Percentiles rank a stretch among this genome's conserved stretches.
phyloP scores from a whole-genome alignment of 495 filamentous ascomycete genomes.

The Penicillium waksmanii region DNA sequence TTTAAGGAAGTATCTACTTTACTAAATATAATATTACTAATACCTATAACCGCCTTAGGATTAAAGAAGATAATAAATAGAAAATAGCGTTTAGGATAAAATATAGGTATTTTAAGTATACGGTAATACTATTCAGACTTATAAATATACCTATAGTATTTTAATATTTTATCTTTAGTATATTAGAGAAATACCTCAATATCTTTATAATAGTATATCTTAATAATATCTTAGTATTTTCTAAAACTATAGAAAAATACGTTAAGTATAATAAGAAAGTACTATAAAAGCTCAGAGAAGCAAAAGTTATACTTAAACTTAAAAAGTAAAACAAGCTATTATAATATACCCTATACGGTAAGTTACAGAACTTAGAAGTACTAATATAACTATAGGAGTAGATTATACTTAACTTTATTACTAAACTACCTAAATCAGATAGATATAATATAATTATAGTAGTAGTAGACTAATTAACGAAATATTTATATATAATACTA shows the following conservation, averaged over 20 bases:
- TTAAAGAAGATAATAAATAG: conserved; percentile 25
- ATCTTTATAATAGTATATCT: conserved; percentile 36
- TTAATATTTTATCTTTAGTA: conserved; percentile 36
- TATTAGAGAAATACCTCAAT: conserved; percentile 26
- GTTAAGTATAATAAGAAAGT: neutral
- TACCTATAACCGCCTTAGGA: conserved; percentile 12
- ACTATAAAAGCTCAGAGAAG: neutral
- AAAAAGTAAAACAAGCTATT: no score
- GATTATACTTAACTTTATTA: no score
- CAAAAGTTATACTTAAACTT: neutral
- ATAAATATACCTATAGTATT: conserved; percentile 24
- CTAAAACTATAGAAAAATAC: neutral
- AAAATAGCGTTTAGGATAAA: conserved; percentile 39
- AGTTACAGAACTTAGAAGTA: no score
- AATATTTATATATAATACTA: no score
- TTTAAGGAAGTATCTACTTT: conserved; percentile 19
- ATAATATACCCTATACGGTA: no score
- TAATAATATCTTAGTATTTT: conserved; percentile 40
- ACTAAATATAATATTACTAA: conserved; percentile 23
- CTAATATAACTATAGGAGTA: no score
- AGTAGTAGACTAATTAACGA: no score
- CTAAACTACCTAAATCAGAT: no score
- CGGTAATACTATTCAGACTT: conserved; percentile 25
- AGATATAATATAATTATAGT: no score
- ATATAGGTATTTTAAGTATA: conserved; percentile 31